Conservation (phyloP, 305 asterid genomes). For the Lippia alba region DNA sequence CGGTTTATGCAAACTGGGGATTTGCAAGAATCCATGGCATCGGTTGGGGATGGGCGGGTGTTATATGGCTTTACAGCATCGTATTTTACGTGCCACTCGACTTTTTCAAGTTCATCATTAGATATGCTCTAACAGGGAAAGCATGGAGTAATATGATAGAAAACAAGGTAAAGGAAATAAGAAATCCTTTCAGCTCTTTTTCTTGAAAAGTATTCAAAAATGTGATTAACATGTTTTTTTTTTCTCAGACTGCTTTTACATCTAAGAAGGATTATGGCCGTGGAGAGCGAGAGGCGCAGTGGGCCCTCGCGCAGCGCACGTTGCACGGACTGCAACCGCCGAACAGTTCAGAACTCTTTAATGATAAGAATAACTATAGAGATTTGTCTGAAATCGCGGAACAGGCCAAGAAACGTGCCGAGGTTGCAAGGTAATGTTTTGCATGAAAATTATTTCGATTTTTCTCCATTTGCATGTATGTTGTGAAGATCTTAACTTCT, state of each 20-base stretch:
- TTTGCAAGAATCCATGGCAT: slow-evolving; percentile 75
- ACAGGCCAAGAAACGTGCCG: slow-evolving; percentile 61
- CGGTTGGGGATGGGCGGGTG: slow-evolving; percentile 98
- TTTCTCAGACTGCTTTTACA: slow-evolving; percentile 49
- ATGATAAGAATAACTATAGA: slow-evolving; percentile 46
- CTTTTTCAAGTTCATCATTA: slow-evolving; percentile 63
- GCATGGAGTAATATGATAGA: slow-evolving; percentile 84
- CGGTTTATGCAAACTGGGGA: slow-evolving; percentile 76
- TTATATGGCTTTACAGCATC: slow-evolving; percentile 83
- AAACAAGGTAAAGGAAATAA: slow-evolving; percentile 49
- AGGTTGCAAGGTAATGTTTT: slow-evolving; percentile 51
- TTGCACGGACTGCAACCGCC: slow-evolving; percentile 55
- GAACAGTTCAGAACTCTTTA: slow-evolving; percentile 27
- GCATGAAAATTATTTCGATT: neutral
- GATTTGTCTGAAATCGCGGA: slow-evolving; percentile 64
- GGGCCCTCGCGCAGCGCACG: slow-evolving; percentile 58
- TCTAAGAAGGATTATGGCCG: slow-evolving; percentile 58
- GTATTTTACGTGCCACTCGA: slow-evolving; percentile 79
- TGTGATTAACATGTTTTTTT: neutral
- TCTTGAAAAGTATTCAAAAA: neutral
- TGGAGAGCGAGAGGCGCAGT: slow-evolving; percentile 57
- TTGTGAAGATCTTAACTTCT: neutral
- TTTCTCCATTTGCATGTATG: neutral
- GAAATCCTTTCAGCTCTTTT: neutral
- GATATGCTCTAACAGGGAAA: slow-evolving; percentile 66